Evolutionary conservation across 495 filamentous ascomycete species (phyloP), one percentile per base, ranked within the genome.

Genomic region (Neurospora discreta): DNA sequence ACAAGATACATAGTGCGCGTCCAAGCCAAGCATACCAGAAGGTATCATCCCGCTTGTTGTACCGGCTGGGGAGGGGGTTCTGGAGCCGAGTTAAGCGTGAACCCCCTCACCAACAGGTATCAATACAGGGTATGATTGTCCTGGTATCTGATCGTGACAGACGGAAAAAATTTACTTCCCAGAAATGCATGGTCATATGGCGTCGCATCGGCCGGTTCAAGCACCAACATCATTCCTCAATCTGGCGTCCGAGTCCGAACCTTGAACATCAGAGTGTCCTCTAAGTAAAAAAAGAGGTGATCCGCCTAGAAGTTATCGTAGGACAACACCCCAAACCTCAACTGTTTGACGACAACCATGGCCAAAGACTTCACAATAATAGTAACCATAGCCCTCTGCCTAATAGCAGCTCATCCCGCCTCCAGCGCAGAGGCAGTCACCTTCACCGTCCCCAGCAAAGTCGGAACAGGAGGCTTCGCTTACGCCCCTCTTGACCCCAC

Each of bases 401-500:
- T 73, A 26, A 41, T 74, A 23, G 74, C 76, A 36, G 70, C 70
- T 23, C 41, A 71, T n/a, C 75, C 73, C 39, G 36, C 42, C 43
- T 38, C 71, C 40, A 70, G 71, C 36, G 79, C 75, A n/a, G n/a
- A n/a, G n/a, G n/a, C n/a, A 13, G 77, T 83, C 10, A 78, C 74
- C 38, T 82, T 82, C 58, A 77, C 72, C 15, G 69, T 84, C 46
- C 81, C 81, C 11, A 70, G 69, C 33, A 74, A 77, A 68, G 78
- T 73, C 26, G 78, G 78, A 8, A 75, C 74, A 0, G 78, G 77
- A 18, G 76, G 72, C 3, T 79, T 77, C 40, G 74, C 68, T 44
- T 82, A 82, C 70, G 77, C 80, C 3, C 74, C 80, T 16, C 77
- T 86, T 38, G 82, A 85, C 68, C 80, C 81, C 23, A 77, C 87